phyloP scores from a whole-genome alignment of 179 eudicot genomes.

The Beta lomatogona region DNA sequence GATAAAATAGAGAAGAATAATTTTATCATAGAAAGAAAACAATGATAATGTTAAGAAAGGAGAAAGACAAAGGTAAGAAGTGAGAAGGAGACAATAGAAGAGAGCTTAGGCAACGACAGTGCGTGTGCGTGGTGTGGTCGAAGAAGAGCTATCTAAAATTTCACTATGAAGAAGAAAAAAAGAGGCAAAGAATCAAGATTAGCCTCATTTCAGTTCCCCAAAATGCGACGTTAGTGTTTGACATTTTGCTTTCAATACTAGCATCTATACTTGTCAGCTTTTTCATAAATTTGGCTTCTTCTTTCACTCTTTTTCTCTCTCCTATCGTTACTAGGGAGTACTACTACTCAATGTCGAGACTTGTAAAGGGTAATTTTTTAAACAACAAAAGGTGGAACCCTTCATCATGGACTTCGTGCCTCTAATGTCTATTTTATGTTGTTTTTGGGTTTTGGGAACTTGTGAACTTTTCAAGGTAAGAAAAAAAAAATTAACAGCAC shows the following conservation, averaged over 20 bases:
- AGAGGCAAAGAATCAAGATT: background rate
- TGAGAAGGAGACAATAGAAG: constrained; percentile 10
- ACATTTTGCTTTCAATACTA: constrained; percentile 60
- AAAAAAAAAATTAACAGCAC: background rate
- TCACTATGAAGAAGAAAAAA: background rate
- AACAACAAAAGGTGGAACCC: background rate
- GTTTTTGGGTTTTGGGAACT: constrained; percentile 18
- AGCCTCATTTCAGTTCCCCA: constrained; percentile 28
- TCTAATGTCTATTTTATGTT: background rate
- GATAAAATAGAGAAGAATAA: background rate
- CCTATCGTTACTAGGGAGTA: background rate
- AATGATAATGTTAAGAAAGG: background rate
- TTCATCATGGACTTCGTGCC: background rate
- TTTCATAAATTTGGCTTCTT: constrained; percentile 33
- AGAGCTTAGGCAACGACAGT: no score
- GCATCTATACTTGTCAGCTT: constrained; percentile 28
- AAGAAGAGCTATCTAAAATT: no score
- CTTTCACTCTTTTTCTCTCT: constrained; percentile 23
- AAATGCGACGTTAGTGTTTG: constrained; percentile 57
- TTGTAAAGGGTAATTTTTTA: background rate
- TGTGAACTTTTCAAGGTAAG: constrained; percentile 24
- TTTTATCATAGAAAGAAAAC: background rate
- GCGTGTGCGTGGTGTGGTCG: no score
- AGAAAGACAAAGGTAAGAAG: background rate
- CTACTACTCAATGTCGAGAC: constrained; percentile 19